Conservation (phyloP, 805 yeast genomes). For the Yarrowia sp. region DNA sequence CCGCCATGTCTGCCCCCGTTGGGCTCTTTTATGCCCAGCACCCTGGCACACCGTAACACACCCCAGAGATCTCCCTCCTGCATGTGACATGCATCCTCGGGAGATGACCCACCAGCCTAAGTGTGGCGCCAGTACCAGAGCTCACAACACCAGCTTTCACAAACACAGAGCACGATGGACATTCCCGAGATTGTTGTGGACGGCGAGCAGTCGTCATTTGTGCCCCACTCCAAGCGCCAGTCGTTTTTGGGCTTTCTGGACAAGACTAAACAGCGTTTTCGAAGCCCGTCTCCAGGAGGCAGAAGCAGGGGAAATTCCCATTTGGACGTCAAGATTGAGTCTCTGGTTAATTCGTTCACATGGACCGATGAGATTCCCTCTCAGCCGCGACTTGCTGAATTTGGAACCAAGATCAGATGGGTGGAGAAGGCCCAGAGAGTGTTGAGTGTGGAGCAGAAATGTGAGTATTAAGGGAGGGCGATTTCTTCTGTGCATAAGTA, state of each 20-base stretch:
- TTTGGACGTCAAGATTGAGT: slow-evolving; percentile 15
- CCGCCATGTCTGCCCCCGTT: too few relatives aligned
- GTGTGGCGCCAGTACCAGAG: neutral
- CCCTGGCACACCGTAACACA: neutral
- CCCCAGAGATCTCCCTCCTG: slow-evolving; percentile 33
- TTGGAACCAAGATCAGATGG: slow-evolving; percentile 9
- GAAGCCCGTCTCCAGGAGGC: slow-evolving; percentile 18
- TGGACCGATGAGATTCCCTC: slow-evolving; percentile 15
- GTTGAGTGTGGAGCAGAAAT: slow-evolving; percentile 26
- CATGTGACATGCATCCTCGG: neutral
- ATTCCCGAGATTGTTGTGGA: slow-evolving; percentile 23
- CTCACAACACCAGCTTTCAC: neutral
- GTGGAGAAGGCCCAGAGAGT: slow-evolving; percentile 14
- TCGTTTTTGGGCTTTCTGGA: slow-evolving; percentile 19
- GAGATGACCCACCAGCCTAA: slow-evolving; percentile 7
- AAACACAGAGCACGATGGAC: neutral
- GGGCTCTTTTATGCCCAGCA: neutral
- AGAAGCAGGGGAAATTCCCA: slow-evolving; percentile 15
- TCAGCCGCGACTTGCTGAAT: neutral
- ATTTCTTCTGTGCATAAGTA: too few relatives aligned
- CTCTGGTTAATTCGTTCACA: slow-evolving; percentile 1
- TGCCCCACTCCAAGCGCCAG: slow-evolving; percentile 3
- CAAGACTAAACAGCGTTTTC: slow-evolving; percentile 16
- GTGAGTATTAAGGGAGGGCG: slow-evolving; percentile 2
- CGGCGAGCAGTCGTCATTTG: neutral